These are phyloP conservation scores for Arthromyces matolae DNA, from an alignment of 768 basidiomycete species.

Conservation along the genomic window DNA sequence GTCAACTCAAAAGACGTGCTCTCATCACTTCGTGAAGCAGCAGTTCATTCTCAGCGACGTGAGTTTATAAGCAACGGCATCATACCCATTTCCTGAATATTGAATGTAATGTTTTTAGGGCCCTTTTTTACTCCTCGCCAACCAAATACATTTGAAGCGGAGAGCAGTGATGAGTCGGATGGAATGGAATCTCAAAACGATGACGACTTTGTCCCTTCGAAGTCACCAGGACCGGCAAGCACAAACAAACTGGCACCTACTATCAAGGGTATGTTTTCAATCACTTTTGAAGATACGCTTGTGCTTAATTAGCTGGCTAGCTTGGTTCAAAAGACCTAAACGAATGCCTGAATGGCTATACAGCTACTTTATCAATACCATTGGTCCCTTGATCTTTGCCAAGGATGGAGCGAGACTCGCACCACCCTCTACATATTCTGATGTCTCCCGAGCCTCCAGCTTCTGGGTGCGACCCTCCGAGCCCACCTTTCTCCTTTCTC, in stretches of 20 bases:
- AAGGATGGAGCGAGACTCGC: neutral
- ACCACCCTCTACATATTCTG: neutral
- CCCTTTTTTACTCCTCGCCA: neutral
- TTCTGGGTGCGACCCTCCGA: constrained; percentile 1
- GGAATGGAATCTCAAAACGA: neutral
- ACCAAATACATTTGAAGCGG: neutral
- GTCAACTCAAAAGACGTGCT: too few relatives aligned
- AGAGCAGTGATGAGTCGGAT: neutral
- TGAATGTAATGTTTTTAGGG: neutral
- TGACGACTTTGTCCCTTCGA: neutral
- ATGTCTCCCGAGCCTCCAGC: neutral
- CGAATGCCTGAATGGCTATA: neutral
- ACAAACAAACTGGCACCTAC: neutral
- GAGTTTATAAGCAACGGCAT: neutral
- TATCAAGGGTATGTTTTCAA: neutral
- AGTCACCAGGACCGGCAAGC: too few relatives aligned
- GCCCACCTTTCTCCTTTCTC: neutral
- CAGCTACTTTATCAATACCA: neutral
- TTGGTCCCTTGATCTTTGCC: neutral
- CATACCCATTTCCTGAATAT: neutral
- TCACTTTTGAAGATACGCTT: neutral
- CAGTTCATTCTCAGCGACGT: neutral
- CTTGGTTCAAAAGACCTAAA: constrained; percentile 1
- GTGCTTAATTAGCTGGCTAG: neutral
- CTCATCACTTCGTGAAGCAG: neutral